A percentile compares a stretch with the other conserved stretches of the same genome.
These are phyloP conservation scores for Nakataea oryzae DNA, from an alignment of 2,329 filamentous ascomycete species.

Conservation along the genomic window DNA sequence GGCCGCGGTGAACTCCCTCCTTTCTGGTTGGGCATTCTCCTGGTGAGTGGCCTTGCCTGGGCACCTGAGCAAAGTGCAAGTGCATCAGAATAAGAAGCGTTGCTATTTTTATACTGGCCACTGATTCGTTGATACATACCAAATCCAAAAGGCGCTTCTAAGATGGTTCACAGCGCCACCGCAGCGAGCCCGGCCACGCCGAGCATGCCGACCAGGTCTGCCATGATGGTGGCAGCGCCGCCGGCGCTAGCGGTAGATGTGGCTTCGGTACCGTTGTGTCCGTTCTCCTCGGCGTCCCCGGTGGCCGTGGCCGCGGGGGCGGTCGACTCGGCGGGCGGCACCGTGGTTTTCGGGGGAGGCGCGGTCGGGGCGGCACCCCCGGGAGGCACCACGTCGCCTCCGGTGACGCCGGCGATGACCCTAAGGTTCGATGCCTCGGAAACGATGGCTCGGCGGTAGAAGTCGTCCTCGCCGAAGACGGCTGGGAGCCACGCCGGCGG, in stretches of 20 bases:
- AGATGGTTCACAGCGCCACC: not conserved
- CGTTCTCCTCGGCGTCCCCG: not conserved
- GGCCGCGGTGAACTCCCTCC: too few relatives aligned
- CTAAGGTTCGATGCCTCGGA: constrained; percentile 1
- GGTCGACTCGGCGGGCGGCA: not conserved
- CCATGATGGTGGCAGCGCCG: not conserved
- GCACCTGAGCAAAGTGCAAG: too few relatives aligned
- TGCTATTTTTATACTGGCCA: too few relatives aligned
- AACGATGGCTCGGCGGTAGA: constrained; percentile 4
- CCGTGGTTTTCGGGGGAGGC: not conserved
- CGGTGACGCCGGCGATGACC: too few relatives aligned
- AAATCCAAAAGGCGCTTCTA: too few relatives aligned
- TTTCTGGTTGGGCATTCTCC: too few relatives aligned
- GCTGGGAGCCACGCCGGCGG: constrained; percentile 11
- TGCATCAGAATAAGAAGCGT: too few relatives aligned
- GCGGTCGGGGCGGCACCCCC: not conserved
- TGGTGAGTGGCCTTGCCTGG: too few relatives aligned
- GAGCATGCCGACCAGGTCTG: constrained; percentile 1
- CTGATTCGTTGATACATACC: too few relatives aligned
- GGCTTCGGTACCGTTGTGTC: not conserved
- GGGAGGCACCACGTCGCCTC: not conserved
- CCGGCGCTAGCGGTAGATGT: not conserved
- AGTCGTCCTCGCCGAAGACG: constrained; percentile 8
- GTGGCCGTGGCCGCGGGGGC: not conserved
- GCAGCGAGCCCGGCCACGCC: not conserved